Evolutionary conservation across 2,329 filamentous ascomycete species (phyloP).

Genomic region (Penicillium sp.): DNA sequence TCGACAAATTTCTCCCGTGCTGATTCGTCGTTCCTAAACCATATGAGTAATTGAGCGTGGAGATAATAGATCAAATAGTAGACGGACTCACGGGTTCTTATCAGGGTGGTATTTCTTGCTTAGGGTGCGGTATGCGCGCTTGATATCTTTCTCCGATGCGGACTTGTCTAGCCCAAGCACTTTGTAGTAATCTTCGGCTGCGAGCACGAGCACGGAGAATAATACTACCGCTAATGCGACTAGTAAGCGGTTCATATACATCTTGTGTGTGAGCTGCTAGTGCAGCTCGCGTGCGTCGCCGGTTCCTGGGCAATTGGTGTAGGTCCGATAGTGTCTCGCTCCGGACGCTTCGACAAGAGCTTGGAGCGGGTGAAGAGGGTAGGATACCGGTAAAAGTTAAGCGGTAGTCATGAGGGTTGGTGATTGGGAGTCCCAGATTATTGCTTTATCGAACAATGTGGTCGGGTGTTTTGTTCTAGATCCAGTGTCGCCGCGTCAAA

Average conservation of each 20-base stretch:
- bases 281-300: constrained; percentile 12
- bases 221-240: constrained; percentile 34
- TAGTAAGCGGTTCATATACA: constrained; percentile 34
- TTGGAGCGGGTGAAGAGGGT: background rate
- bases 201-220: constrained; percentile 35
- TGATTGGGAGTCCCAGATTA: background rate
- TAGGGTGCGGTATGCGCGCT: constrained; percentile 83
- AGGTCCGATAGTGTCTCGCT: background rate
- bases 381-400: background rate
- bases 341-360: background rate
- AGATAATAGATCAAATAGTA: background rate
- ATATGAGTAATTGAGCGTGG: background rate
- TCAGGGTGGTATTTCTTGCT: constrained; percentile 97
- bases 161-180: constrained; percentile 73
- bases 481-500: constrained; percentile 6
- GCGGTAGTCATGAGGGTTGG: constrained; percentile 8
- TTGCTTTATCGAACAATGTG: background rate
- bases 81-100: constrained; percentile 77
- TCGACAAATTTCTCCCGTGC: constrained; percentile 90
- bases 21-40: constrained; percentile 62
- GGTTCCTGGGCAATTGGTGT: background rate
- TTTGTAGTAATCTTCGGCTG: constrained; percentile 53
- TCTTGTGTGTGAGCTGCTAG: constrained; percentile 19
- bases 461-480: background rate
- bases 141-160: constrained; percentile 82